Evolutionary conservation across 805 yeast genomes (phyloP), one percentile per base, ranked within the genome.

Genomic region (Metschnikowia amazonensis): DNA sequence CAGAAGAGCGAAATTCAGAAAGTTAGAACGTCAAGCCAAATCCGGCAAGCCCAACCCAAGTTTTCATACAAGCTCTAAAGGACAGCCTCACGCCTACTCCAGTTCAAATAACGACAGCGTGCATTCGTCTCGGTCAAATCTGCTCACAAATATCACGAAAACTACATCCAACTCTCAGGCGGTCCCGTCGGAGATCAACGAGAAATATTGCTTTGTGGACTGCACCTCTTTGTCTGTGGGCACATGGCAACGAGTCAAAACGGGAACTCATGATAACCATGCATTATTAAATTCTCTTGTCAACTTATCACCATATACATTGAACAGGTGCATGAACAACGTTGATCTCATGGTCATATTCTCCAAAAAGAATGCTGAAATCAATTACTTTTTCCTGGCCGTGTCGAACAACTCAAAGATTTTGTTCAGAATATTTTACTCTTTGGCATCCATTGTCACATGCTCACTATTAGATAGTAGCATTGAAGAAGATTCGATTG

Each of bases 321-420:
- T 86, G 42, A 79, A 81, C 57, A 74, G 70, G 38, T 72, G 81
- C 23, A 84, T 86, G 89, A 64, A 70, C 21, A 76, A 81, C 2
- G 83, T 87, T 17, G 94, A 86, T 63, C 66, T 86, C 43, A 68
- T 85, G 62, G 80, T 86, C n/a, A 71, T 86, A 7, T 69, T 84
- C 27, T 82, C 88, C 4, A 82, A 80, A 59, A 82, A 81, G 57
- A 84, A 86, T 62, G 70, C 73, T 48, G 92, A 86, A 59, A 72
- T 86, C 45, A 86, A 85, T 62, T 86, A 86, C 65, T 86, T 86
- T 65, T 86, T 86, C 64, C 77, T 83, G 55, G 89, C 90, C 2
- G 76, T 81, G 48, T 78, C 85, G 42, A 81, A 84, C 55, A 77
- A 77, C 50, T 78, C 82, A 42, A 82, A 80, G 58, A 82, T 85